Percentiles rank a stretch among this genome's conserved stretches.
phyloP scores from a whole-genome alignment of 2,329 filamentous ascomycete genomes.

The Fusarium chaquense region DNA sequence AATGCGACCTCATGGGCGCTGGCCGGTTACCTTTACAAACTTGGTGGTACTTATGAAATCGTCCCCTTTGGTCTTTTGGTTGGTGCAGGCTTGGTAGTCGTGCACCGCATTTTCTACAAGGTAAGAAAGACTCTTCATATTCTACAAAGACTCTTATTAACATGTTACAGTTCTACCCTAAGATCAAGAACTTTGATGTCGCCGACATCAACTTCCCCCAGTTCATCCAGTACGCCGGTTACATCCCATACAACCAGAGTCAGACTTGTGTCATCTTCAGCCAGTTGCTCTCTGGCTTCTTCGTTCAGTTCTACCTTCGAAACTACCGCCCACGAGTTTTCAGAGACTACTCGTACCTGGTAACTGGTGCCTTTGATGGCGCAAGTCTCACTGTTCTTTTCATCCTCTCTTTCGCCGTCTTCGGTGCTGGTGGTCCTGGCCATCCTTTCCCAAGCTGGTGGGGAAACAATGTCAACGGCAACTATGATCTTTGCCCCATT shows the following conservation, averaged over 20 bases:
- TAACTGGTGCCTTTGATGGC: slow-evolving; percentile 66
- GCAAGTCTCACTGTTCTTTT: slow-evolving; percentile 62
- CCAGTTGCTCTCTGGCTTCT: slow-evolving; percentile 60
- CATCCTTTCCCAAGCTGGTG: slow-evolving; percentile 65
- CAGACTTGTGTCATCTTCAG: slow-evolving; percentile 68
- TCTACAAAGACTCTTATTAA: not conserved
- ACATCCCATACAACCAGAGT: slow-evolving; percentile 65
- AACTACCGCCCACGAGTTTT: slow-evolving; percentile 65
- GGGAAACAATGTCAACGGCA: slow-evolving; percentile 64
- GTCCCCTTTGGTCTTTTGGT: slow-evolving; percentile 65
- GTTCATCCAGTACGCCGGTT: slow-evolving; percentile 66
- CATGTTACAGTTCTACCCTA: slow-evolving; percentile 58
- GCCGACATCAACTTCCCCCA: slow-evolving; percentile 64
- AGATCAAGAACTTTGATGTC: slow-evolving; percentile 56
- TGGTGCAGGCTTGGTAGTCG: slow-evolving; percentile 58
- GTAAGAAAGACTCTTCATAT: slow-evolving; percentile 50
- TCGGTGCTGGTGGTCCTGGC: slow-evolving; percentile 61
- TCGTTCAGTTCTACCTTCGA: slow-evolving; percentile 64
- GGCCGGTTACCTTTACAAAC: slow-evolving; percentile 65
- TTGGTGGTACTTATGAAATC: slow-evolving; percentile 57
- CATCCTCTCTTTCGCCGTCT: slow-evolving; percentile 67
- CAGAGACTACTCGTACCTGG: slow-evolving; percentile 65
- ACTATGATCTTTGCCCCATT: slow-evolving; percentile 62
- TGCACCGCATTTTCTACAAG: slow-evolving; percentile 59
- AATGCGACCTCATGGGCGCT: slow-evolving; percentile 64